Evolutionary conservation across 2,329 filamentous ascomycete genomes (phyloP).

Genomic region (Fusarium tjaetaba): DNA sequence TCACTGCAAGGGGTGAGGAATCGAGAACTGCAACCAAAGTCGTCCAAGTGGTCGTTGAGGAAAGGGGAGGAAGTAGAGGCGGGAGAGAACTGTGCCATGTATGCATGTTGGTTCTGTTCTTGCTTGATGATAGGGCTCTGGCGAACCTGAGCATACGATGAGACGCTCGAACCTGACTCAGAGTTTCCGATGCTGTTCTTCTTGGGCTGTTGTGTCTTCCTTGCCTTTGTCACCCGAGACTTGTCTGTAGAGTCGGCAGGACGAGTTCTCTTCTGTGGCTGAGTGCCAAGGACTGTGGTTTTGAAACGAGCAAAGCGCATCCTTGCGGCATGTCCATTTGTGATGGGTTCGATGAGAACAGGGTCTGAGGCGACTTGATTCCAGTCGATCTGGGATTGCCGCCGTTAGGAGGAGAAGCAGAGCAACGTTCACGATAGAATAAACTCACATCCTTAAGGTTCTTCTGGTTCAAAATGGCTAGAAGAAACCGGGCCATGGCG

Average conservation of each 20-base stretch:
- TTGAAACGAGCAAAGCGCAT: constrained; percentile 68
- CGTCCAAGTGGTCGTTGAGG: constrained; percentile 49
- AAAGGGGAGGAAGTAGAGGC: constrained; percentile 52
- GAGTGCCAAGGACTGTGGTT: constrained; percentile 57
- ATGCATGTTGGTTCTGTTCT: constrained; percentile 47
- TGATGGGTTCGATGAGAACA: constrained; percentile 62
- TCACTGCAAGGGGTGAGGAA: constrained; percentile 67
- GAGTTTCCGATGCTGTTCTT: constrained; percentile 54
- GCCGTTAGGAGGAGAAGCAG: constrained; percentile 20
- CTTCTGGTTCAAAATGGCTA: constrained; percentile 69
- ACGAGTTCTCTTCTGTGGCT: constrained; percentile 59
- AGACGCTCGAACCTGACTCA: constrained; percentile 47
- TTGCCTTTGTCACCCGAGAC: constrained; percentile 58
- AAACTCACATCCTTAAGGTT: constrained; percentile 67
- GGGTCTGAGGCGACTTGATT: constrained; percentile 65
- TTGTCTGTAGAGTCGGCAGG: constrained; percentile 53
- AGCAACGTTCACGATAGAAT: neutral
- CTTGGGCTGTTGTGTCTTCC: constrained; percentile 47
- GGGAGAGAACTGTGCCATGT: constrained; percentile 50
- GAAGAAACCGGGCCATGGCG: constrained; percentile 66
- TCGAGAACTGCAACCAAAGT: constrained; percentile 47
- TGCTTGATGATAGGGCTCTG: constrained; percentile 49
- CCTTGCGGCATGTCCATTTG: constrained; percentile 69
- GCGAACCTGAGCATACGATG: constrained; percentile 46
- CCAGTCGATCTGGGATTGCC: constrained; percentile 64